Percentiles rank a stretch among this genome's conserved stretches.
Conservation (phyloP, 1,284 basidiomycete species). For the Tetrapyrgos nigripes region DNA sequence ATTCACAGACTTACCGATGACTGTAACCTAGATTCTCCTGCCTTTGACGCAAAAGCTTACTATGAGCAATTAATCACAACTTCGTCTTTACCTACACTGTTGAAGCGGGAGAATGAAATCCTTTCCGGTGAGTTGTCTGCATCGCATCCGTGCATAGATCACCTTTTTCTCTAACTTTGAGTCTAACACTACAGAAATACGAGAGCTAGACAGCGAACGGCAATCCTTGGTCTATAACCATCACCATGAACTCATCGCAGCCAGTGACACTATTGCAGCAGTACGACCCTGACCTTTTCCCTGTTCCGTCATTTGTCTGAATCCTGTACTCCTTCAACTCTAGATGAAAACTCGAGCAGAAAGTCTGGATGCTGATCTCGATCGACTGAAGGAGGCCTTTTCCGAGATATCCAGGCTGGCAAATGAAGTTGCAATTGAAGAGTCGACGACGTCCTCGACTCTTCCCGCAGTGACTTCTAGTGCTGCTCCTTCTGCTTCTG, state of each 20-base stretch:
- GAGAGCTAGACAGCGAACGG: slow-evolving; percentile 86
- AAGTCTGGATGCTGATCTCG: slow-evolving; percentile 82
- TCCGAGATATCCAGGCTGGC: slow-evolving; percentile 84
- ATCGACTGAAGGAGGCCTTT: slow-evolving; percentile 79
- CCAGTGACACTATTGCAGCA: slow-evolving; percentile 88
- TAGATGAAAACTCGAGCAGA: slow-evolving; percentile 89
- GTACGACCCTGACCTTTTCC: slow-evolving; percentile 49
- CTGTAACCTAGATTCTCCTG: slow-evolving; percentile 67
- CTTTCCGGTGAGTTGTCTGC: slow-evolving; percentile 56
- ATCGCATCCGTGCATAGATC: background rate
- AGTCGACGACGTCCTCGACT: background rate
- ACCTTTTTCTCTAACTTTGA: background rate
- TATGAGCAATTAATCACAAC: slow-evolving; percentile 87
- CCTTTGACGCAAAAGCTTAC: slow-evolving; percentile 82
- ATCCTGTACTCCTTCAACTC: slow-evolving; percentile 1
- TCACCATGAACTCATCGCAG: slow-evolving; percentile 92
- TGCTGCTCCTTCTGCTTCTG: no score
- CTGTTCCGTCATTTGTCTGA: slow-evolving; percentile 2
- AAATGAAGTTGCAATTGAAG: slow-evolving; percentile 67
- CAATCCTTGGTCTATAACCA: slow-evolving; percentile 95
- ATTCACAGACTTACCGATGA: background rate
- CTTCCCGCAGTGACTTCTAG: background rate
- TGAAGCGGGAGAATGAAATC: slow-evolving; percentile 82
- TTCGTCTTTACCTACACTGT: slow-evolving; percentile 69
- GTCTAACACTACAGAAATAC: slow-evolving; percentile 67